A percentile compares a stretch with the other conserved stretches of the same genome.
phyloP scores from a whole-genome alignment of 805 yeast species.

The Cyberlindnera americana region DNA sequence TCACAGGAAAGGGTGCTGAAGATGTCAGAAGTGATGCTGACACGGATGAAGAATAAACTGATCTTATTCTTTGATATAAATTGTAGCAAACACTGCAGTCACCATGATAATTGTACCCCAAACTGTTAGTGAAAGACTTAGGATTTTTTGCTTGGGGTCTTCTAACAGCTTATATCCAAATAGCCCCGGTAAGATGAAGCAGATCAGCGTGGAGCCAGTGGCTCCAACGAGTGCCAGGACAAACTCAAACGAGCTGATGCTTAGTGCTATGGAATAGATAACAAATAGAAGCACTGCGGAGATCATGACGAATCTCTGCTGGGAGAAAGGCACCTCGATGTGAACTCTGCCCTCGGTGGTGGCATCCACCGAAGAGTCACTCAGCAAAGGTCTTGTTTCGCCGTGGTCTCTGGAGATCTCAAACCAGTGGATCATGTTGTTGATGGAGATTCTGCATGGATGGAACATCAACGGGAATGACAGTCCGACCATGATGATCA shows the following conservation, averaged over 20 bases:
- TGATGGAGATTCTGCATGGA: slow-evolving; percentile 71
- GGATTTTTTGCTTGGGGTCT: slow-evolving; percentile 36
- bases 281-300: slow-evolving; percentile 43
- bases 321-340: slow-evolving; percentile 42
- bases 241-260: slow-evolving; percentile 60
- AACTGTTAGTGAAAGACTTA: slow-evolving; percentile 51
- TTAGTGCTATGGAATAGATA: slow-evolving; percentile 55
- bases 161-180: slow-evolving; percentile 53
- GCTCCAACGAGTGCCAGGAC: slow-evolving; percentile 76
- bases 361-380: slow-evolving; percentile 14
- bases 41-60: not conserved
- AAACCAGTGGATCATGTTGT: slow-evolving; percentile 57
- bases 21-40: slow-evolving; percentile 84
- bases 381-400: slow-evolving; percentile 14
- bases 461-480: slow-evolving; percentile 79
- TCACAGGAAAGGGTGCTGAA: slow-evolving; percentile 74
- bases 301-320: slow-evolving; percentile 43
- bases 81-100: slow-evolving; percentile 50
- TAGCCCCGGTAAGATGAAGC: slow-evolving; percentile 74
- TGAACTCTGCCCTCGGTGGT: slow-evolving; percentile 20
- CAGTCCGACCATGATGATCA: slow-evolving; percentile 69
- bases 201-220: slow-evolving; percentile 77
- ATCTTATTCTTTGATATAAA: slow-evolving; percentile 11
- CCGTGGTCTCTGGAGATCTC: slow-evolving; percentile 20
- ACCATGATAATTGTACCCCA: slow-evolving; percentile 76